Evolutionary conservation across 306 rosid genomes (phyloP), one percentile per base, ranked within the genome.

Genomic region (Luffa acutangula): DNA sequence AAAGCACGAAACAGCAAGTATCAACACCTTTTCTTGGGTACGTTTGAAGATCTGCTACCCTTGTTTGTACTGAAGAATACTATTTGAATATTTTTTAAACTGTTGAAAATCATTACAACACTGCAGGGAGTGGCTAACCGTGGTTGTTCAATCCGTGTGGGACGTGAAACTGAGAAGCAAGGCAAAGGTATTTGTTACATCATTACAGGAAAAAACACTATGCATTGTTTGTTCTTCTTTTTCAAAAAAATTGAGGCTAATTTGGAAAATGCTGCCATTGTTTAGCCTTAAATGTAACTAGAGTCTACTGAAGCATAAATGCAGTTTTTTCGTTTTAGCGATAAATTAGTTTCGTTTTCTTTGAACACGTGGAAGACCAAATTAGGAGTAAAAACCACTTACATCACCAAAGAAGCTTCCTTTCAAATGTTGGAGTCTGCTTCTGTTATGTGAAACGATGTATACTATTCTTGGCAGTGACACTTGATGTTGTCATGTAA

Each of bases 61-160:
- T 66, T 52, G 10, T 78, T 72, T 77, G 37, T 83, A 65, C 49
- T 80, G 46, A 74, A 78, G 25, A 57, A 11, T 77, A 21, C 31
- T 45, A 6, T 41, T 33, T 66, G 81, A 59, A 80, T 70, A 10
- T 81, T 77, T 41, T n/a, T 80, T 51, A 33, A n/a, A 80, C 78
- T 42, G 53, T 11, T 20, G 20, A 25, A 71, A 71, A 71, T 25
- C 31, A 25, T 46, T 46, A 8, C 42, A 81, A 60, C 52, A 60
- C 52, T 78, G 80, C 89, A 96, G 98, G 99, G 99, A 76, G 99
- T 96, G 83, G 99, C 99, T 81, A 96, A 96, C 79, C 98, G 99
- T 49, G 97, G 99, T 76, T 90, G 96, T 89, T 96, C 99, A 5
- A 90, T 96, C 81, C 99, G 99, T 85, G 99, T 96, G 80, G 99